Percentiles rank a stretch among this genome's conserved stretches.
These are phyloP conservation scores for Pichia rugopelliculosa DNA, from an alignment of 805 yeast genomes.

Conservation along the genomic window DNA sequence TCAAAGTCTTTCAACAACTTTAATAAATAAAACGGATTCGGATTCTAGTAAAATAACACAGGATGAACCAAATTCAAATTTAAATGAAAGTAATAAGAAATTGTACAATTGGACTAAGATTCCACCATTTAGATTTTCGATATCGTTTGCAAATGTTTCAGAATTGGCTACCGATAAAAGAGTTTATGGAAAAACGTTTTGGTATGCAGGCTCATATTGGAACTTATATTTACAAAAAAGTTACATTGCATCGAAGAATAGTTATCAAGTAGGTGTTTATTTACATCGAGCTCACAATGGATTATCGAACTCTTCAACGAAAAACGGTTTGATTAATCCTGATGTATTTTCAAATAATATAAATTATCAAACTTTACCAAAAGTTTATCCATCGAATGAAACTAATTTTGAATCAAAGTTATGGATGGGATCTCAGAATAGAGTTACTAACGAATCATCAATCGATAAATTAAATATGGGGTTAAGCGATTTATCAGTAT, in stretches of 20 bases:
- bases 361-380: slow-evolving; percentile 23
- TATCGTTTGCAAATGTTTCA: slow-evolving; percentile 43
- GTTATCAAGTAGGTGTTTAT: slow-evolving; percentile 49
- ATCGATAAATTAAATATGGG: slow-evolving; percentile 18
- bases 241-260: slow-evolving; percentile 31
- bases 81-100: slow-evolving; percentile 12
- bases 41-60: slow-evolving; percentile 25
- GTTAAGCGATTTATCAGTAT: slow-evolving; percentile 17
- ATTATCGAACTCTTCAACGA: slow-evolving; percentile 30
- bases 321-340: slow-evolving; percentile 33
- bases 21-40: neutral
- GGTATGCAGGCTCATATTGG: slow-evolving; percentile 62
- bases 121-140: slow-evolving; percentile 50
- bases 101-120: slow-evolving; percentile 33
- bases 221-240: slow-evolving; percentile 46
- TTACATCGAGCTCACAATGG: slow-evolving; percentile 40
- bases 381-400: slow-evolving; percentile 6
- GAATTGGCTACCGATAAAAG: slow-evolving; percentile 38
- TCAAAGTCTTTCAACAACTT: slow-evolving; percentile 7
- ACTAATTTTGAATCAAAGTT: neutral
- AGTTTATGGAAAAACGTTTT: slow-evolving; percentile 43
- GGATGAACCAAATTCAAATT: slow-evolving; percentile 10
- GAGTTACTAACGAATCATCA: neutral
- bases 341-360: slow-evolving; percentile 28
- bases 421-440: neutral